Conservation (phyloP, 169 alveolate genomes). For the Toxoplasma gondii region DNA sequence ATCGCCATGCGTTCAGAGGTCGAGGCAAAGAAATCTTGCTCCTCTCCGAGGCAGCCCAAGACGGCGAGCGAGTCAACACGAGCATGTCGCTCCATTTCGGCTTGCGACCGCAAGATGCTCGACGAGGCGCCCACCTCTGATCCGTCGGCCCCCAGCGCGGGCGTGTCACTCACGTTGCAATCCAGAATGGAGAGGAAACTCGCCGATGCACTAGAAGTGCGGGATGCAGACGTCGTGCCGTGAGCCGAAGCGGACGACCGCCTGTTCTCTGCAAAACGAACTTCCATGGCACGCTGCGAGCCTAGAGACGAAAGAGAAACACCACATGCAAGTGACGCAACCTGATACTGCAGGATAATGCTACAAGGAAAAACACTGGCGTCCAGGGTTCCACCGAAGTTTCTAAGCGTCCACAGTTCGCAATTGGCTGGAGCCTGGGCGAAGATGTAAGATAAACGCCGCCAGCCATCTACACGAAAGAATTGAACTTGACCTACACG, state of each 20-base stretch:
- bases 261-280: conserved; percentile 34
- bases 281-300: conserved; percentile 54
- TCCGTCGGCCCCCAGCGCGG: background rate
- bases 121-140: background rate
- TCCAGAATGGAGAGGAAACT: background rate
- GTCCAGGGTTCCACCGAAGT: background rate
- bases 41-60: background rate
- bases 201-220: background rate
- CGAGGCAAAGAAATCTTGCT: background rate
- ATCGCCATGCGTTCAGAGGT: background rate
- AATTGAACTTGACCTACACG: no score
- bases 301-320: background rate
- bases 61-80: background rate
- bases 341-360: background rate
- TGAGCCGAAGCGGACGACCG: background rate
- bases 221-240: background rate
- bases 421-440: no score
- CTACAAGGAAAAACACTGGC: background rate
- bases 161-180: no score
- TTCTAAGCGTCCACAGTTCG: no score
- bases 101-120: background rate
- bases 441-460: no score
- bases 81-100: background rate
- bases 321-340: background rate
- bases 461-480: no score